These are phyloP conservation scores for Exophiala mesophila DNA, from an alignment of 2,329 filamentous ascomycete species.

Conservation along the genomic window DNA sequence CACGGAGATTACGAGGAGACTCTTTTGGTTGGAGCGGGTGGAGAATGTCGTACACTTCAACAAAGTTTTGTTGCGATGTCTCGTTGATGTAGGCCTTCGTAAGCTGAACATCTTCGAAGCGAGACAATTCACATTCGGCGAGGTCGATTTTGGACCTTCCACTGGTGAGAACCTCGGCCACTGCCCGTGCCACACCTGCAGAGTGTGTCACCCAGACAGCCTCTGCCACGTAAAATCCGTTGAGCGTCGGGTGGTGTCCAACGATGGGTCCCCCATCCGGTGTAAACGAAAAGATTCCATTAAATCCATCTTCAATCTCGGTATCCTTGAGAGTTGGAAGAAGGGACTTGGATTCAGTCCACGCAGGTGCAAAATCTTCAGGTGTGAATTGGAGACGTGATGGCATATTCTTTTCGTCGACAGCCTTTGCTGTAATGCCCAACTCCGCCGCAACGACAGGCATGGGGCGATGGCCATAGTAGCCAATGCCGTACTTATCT, in stretches of 20 bases:
- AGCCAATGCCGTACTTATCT: constrained; percentile 59
- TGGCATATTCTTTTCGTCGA: constrained; percentile 59
- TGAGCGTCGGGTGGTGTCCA: constrained; percentile 53
- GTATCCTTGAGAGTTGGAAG: constrained; percentile 49
- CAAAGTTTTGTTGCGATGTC: constrained; percentile 57
- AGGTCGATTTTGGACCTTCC: constrained; percentile 54
- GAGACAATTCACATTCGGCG: constrained; percentile 54
- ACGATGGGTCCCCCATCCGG: constrained; percentile 59
- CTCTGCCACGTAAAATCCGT: constrained; percentile 61
- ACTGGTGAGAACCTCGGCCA: constrained; percentile 55
- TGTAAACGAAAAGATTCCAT: constrained; percentile 63
- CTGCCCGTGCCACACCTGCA: constrained; percentile 56
- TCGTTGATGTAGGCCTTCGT: constrained; percentile 52
- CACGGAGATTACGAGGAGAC: constrained; percentile 54
- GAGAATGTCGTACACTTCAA: constrained; percentile 61
- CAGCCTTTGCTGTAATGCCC: constrained; percentile 49
- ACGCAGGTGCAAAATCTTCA: constrained; percentile 57
- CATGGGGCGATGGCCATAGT: constrained; percentile 60
- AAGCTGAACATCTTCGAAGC: constrained; percentile 59
- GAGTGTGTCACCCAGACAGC: constrained; percentile 65
- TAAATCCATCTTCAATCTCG: constrained; percentile 57
- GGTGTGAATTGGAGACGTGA: constrained; percentile 57
- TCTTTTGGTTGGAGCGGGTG: constrained; percentile 56
- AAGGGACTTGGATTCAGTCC: constrained; percentile 52
- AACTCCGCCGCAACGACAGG: constrained; percentile 53